Evolutionary conservation across 805 yeast genomes (phyloP).

Genomic region (Komagataella phaffii): DNA sequence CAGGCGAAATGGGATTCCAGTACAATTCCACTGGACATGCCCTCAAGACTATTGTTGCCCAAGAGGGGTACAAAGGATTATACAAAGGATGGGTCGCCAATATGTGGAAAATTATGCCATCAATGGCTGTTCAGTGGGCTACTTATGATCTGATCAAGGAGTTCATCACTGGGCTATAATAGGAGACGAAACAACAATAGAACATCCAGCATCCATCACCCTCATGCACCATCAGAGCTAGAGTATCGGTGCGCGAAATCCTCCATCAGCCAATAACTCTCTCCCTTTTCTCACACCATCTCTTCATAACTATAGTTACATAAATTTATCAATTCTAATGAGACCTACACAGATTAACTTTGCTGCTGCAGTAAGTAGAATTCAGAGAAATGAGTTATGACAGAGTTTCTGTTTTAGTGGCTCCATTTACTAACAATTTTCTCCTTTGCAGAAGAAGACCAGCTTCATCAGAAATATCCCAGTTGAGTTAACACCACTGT

Average conservation of each 20-base stretch:
- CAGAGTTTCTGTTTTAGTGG: not conserved
- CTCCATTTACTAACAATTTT: constrained; percentile 2
- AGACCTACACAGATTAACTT: constrained; percentile 34
- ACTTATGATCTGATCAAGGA: constrained; percentile 65
- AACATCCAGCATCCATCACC: not conserved
- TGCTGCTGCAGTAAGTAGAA: constrained; percentile 30
- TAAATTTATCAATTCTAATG: constrained; percentile 16
- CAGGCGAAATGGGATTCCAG: constrained; percentile 66
- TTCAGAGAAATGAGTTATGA: not conserved
- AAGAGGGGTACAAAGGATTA: constrained; percentile 65
- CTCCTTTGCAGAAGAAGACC: constrained; percentile 5
- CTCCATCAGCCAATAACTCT: not conserved
- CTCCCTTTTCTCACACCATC: not conserved
- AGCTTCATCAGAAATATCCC: constrained; percentile 22
- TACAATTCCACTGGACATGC: constrained; percentile 74
- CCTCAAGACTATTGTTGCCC: constrained; percentile 45
- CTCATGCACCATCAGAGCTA: not conserved
- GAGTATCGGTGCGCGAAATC: not conserved
- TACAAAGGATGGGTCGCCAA: constrained; percentile 71
- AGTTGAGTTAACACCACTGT: constrained; percentile 45
- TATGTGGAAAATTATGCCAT: constrained; percentile 80
- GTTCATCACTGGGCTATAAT: constrained; percentile 5
- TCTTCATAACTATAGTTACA: not conserved
- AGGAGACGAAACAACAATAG: not conserved
- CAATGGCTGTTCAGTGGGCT: constrained; percentile 94